These are phyloP conservation scores for Stephanodiscus triporus DNA, from an alignment of 108 stramenopile genomes.

Conservation along the genomic window DNA sequence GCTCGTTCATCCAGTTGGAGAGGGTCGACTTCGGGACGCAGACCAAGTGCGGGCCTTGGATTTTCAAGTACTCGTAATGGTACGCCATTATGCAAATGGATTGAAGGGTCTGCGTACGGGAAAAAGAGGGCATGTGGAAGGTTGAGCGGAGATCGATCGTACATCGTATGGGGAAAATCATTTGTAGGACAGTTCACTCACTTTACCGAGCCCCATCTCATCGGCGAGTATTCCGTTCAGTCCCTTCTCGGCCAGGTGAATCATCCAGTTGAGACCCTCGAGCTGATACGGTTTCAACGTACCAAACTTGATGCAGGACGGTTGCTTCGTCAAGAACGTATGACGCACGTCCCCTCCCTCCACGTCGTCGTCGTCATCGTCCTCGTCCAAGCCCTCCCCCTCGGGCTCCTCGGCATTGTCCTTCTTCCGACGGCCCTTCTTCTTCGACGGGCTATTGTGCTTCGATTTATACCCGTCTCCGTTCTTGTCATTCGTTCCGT, in stretches of 20 bases:
- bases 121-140: background rate
- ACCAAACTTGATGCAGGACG: conserved; percentile 85
- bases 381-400: conserved; percentile 36
- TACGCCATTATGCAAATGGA: conserved; percentile 93
- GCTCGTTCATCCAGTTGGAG: conserved; percentile 98
- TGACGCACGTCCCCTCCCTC: conserved; percentile 51
- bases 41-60: conserved; percentile 90
- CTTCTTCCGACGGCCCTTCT: conserved; percentile 18
- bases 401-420: conserved; percentile 50
- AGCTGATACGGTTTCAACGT: conserved; percentile 93
- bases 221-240: conserved; percentile 97
- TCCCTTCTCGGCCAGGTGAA: conserved; percentile 92
- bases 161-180: background rate
- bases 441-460: conserved; percentile 28
- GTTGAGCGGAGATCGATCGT: background rate
- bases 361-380: conserved; percentile 82
- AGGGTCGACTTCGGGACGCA: conserved; percentile 98
- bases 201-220: conserved; percentile 65
- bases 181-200: conserved; percentile 1
- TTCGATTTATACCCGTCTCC: conserved; percentile 42
- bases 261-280: conserved; percentile 98
- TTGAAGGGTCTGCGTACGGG: conserved; percentile 90
- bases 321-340: conserved; percentile 89
- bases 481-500: conserved; percentile 45
- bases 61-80: conserved; percentile 63